Conservation (phyloP, 768 basidiomycete genomes). For the Pulveroboletus sp. region DNA sequence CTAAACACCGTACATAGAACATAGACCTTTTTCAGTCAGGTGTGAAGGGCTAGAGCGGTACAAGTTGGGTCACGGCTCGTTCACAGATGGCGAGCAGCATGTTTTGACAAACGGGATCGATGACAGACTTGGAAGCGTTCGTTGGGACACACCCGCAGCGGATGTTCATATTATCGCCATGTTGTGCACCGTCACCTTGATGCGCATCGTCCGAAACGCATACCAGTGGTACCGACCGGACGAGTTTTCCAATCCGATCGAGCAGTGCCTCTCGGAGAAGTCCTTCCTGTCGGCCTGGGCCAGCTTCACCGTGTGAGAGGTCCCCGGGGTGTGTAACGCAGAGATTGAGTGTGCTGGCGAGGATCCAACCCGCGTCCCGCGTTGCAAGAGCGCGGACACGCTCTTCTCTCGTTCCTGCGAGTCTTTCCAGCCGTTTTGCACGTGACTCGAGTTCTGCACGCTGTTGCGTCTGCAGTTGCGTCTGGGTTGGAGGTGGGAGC, state of each 20-base stretch:
- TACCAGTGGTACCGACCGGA: conserved; percentile 6
- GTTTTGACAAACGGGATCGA: conserved; percentile 24
- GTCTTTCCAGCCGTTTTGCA: conserved; percentile 5
- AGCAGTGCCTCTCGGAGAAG: conserved; percentile 18
- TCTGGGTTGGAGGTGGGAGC: background rate
- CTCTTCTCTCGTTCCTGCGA: conserved; percentile 13
- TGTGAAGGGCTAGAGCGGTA: background rate
- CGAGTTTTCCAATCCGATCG: conserved; percentile 22
- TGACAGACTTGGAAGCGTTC: background rate
- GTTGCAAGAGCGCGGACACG: conserved; percentile 24
- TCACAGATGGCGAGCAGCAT: conserved; percentile 31
- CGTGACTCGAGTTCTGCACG: background rate
- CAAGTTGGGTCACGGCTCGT: conserved; percentile 17
- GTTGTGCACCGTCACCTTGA: background rate
- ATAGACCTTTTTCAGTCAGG: conserved; percentile 1
- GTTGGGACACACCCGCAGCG: too few species aligned
- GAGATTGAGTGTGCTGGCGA: conserved; percentile 24
- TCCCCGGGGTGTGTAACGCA: conserved; percentile 11
- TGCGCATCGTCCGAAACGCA: too few species aligned
- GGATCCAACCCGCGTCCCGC: conserved; percentile 28
- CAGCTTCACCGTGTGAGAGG: background rate
- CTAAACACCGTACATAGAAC: conserved; percentile 11
- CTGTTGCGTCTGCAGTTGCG: background rate
- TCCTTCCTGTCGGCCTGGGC: background rate
- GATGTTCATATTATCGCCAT: too few species aligned